phyloP scores from a whole-genome alignment of 768 basidiomycete species.

The Kockovaella imperatae region DNA sequence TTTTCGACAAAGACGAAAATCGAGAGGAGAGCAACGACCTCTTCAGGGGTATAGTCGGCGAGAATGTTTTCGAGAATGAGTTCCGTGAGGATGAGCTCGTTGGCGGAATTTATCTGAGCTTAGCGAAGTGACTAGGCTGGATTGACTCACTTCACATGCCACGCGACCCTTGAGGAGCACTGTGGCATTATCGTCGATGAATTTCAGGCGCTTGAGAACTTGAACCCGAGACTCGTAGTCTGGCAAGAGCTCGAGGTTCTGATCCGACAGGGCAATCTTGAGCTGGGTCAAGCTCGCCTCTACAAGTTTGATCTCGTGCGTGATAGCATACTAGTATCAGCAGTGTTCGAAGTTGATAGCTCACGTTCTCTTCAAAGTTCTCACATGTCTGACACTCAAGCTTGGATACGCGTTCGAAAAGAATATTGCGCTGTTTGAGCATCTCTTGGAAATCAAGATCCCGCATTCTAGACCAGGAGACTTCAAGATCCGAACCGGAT shows the following conservation, averaged over 20 bases:
- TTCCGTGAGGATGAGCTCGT: conserved; percentile 91
- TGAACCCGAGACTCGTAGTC: conserved; percentile 92
- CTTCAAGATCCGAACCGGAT: conserved; percentile 54
- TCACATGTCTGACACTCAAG: conserved; percentile 55
- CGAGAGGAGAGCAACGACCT: conserved; percentile 90
- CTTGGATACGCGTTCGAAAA: conserved; percentile 49
- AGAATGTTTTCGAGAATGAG: conserved; percentile 92
- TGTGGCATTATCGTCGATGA: conserved; percentile 92
- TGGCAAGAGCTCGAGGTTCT: conserved; percentile 90
- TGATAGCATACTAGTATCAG: conserved; percentile 56
- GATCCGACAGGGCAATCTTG: conserved; percentile 82
- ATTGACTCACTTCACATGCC: conserved; percentile 74
- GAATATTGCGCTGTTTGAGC: conserved; percentile 55
- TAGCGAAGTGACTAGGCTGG: not conserved
- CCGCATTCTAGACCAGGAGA: conserved; percentile 74
- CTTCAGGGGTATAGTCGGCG: conserved; percentile 82
- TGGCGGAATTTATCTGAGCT: conserved; percentile 89
- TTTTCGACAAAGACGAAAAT: conserved; percentile 99
- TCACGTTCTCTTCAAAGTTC: conserved; percentile 67
- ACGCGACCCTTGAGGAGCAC: conserved; percentile 93
- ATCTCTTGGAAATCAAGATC: conserved; percentile 87
- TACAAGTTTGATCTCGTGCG: conserved; percentile 70
- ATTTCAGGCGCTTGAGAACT: conserved; percentile 81
- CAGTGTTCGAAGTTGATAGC: conserved; percentile 1
- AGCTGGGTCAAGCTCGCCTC: conserved; percentile 66